Base-by-base conservation (phyloP, 1,284 basidiomycete genomes). In the Boletellus deceptivus region DNA sequence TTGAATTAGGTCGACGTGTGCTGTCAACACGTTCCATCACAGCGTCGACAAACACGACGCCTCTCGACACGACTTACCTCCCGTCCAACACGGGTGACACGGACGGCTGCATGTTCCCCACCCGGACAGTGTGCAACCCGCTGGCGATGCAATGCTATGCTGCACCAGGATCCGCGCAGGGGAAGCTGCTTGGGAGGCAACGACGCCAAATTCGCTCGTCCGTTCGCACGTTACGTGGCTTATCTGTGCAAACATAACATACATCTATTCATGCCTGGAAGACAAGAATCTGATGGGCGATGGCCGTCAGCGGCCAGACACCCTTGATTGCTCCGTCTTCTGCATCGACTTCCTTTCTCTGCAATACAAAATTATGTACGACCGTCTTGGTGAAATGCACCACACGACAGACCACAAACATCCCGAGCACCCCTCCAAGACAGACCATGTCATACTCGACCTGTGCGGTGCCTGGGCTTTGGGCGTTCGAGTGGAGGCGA, bases 371-470 rank as follows among this genome's bases (percentile, higher is more conserved):
- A 48, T 55, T 68, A 31, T 70, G 65, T 16, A 56, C 55, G 27
- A 64, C 58, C 3, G 53, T 63, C 36, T 51, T 57, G 48, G 46
- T 46, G 17, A 55, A 51, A 20, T 50, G 38, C 43, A 50, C 43
- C 37, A 48, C 51, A 16, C 60, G 57, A 46, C 62, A 67, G 22
- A 63, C 48, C n/a, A 53, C 60, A 37, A 70, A 61, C 59, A 68
- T 65, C 47, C 64, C 64, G 24, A 55, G 35, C 4, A 41, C 43
- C 2, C 43, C 41, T 25, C 68, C 68, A 20, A 68, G 65, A 50
- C 57, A 70, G 40, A 62, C 54, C 10, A 67, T 64, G 29, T 69
- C 69, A 29, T 67, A 70, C 37, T 65, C 44, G n/a, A 67, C 22
- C 27, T 56, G 53, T 4, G 49, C 55, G 34, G 37, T 35, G 3